Evolutionary conservation across 129 eudicot species (phyloP), one percentile per base, ranked within the genome.

Genomic region (Ambrosia trifida): DNA sequence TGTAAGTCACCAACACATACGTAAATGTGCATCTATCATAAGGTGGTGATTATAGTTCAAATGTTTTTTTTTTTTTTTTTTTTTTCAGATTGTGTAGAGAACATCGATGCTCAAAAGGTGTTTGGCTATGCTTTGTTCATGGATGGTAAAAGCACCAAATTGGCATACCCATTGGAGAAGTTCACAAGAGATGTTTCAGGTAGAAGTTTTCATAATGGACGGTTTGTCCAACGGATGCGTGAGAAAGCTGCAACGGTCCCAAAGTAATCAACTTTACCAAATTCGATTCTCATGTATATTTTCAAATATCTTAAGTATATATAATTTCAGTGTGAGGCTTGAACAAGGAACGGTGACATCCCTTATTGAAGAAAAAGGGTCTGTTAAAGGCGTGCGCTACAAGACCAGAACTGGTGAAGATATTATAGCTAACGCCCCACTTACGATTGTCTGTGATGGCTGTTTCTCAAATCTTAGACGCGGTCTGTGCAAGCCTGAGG

Each of bases 371-470:
- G 86, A 80, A 43, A 73, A 84, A 43, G 96, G 96, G 47, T 76
- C 58, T 16, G 46, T 89, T 3, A 86, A 80, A 84, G 96, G 96
- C 2, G 92, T 89, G 20, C 81, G 74, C 12, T 89, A 89, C 76
- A 86, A 84, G 79, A 87, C 86, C 11, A 81, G 74, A 65, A 53
- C 46, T 6, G 93, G 93, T 19, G 75, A 84, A 43, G 94, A 73
- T 45, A 44, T 82, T 28, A 76, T 67, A 0, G 81, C 87, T 41
- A 54, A 72, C 64, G 92, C 96, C 32, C 89, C 96, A 14, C 89
- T 89, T 38, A 89, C 96, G 44, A 82, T 86, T 18, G 92, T 89
- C 17, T 89, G 91, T 47, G 96, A 89, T 81, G 96, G 96, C 3
- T 89, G 96, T 68, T 89, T 86, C 58, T 89, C 96, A 35, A 89